Evolutionary conservation across 2,329 filamentous ascomycete species (phyloP).

Genomic region (Exophiala sp.): DNA sequence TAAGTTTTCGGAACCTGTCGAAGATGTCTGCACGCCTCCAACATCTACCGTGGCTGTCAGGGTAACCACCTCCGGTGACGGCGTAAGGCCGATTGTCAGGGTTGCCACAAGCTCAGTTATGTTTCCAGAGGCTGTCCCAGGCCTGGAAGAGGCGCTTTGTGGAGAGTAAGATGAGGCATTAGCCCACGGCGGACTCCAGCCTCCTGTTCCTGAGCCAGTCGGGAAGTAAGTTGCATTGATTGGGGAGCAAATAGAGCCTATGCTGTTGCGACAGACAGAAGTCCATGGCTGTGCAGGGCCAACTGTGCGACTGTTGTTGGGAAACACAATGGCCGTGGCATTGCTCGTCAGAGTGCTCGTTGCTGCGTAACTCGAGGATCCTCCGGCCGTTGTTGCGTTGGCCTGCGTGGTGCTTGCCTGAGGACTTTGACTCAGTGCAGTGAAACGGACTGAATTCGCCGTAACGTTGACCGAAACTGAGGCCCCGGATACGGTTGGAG

Average conservation of each 20-base stretch:
- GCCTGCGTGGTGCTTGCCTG: neutral
- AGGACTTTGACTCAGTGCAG: neutral
- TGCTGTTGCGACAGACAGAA: constrained; percentile 2
- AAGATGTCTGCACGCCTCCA: neutral
- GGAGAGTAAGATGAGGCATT: neutral
- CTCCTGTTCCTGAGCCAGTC: neutral
- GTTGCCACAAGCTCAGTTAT: constrained; percentile 1
- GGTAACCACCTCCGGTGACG: constrained; percentile 10
- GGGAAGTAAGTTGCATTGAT: neutral
- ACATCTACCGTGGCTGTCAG: constrained; percentile 7
- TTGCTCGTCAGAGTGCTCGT: constrained; percentile 4
- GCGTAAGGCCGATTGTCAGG: constrained; percentile 13
- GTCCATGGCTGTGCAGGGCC: neutral
- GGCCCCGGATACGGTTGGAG: neutral
- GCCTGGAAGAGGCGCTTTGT: neutral
- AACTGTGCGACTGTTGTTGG: neutral
- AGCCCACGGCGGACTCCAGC: too few species aligned
- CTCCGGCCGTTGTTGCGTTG: neutral
- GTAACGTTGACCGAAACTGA: neutral
- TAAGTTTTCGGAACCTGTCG: neutral
- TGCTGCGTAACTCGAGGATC: neutral
- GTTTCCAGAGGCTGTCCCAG: neutral
- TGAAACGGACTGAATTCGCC: neutral
- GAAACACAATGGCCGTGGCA: neutral
- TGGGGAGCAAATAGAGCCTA: constrained; percentile 4